Conservation (phyloP, 164 flowering plant genomes). For the Kingdonia uniflora region DNA sequence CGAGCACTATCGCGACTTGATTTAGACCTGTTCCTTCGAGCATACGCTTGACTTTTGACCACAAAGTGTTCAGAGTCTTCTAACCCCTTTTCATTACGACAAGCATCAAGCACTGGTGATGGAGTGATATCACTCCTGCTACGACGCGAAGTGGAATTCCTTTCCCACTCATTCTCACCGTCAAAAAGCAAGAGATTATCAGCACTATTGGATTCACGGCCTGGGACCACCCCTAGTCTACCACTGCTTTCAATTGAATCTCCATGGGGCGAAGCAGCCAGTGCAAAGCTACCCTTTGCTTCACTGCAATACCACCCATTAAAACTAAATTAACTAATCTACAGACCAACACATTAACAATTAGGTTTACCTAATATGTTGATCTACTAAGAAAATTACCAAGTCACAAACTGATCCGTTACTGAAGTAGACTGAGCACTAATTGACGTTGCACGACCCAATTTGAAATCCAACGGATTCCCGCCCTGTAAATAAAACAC, state of each 20-base stretch:
- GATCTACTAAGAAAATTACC: conserved; percentile 42
- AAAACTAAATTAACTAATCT: neutral
- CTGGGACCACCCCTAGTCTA: conserved; percentile 41
- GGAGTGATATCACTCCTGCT: conserved; percentile 30
- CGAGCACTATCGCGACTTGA: conserved; percentile 56
- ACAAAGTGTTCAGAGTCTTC: conserved; percentile 60
- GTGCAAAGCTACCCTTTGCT: conserved; percentile 21
- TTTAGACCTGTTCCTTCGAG: conserved; percentile 70
- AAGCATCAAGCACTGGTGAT: conserved; percentile 40
- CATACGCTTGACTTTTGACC: conserved; percentile 55
- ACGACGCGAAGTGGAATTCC: conserved; percentile 23
- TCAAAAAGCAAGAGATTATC: conserved; percentile 83
- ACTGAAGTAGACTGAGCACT: conserved; percentile 93
- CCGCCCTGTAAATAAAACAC: conserved; percentile 58
- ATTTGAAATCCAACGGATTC: conserved; percentile 83
- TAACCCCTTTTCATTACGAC: conserved; percentile 49
- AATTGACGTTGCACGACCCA: conserved; percentile 53
- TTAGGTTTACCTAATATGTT: neutral
- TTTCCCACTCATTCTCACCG: conserved; percentile 56
- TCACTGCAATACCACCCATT: neutral
- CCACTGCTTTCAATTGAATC: conserved; percentile 92
- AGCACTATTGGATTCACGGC: conserved; percentile 68
- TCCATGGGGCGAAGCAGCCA: conserved; percentile 80
- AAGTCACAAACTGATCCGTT: conserved; percentile 59
- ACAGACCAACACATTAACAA: neutral